Evolutionary conservation across 768 basidiomycete species (phyloP).

Genomic region (Hortiboletus flavorubellus): DNA sequence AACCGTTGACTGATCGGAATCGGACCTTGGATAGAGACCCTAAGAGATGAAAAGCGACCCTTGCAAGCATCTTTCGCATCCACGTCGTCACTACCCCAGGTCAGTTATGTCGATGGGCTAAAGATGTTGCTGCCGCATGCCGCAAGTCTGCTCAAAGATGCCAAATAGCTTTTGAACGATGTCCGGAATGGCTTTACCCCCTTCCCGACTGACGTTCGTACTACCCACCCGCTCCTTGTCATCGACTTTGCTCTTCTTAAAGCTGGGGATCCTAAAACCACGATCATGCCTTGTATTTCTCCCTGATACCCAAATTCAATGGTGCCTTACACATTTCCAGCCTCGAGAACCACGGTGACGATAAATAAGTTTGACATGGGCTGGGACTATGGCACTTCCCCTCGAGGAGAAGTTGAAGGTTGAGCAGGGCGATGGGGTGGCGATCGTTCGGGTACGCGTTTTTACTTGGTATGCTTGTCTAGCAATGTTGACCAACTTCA

Average conservation of each 20-base stretch:
- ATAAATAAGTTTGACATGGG: conserved; percentile 43
- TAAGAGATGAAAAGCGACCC: no score
- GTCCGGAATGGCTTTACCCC: conserved; percentile 36
- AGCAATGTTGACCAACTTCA: neutral
- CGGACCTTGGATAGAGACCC: no score
- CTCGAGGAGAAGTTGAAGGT: conserved; percentile 41
- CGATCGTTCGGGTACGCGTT: conserved; percentile 37
- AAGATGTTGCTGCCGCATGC: no score
- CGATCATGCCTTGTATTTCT: neutral
- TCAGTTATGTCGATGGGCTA: no score
- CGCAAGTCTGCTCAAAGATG: neutral
- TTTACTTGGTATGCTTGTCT: neutral
- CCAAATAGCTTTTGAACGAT: conserved; percentile 17
- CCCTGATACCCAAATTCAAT: neutral
- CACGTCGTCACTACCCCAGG: no score
- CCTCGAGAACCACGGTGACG: conserved; percentile 43
- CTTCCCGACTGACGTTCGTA: conserved; percentile 43
- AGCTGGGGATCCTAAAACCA: conserved; percentile 20
- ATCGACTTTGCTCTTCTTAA: conserved; percentile 42
- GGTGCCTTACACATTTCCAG: conserved; percentile 18
- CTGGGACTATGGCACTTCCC: conserved; percentile 38
- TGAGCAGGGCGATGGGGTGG: conserved; percentile 41
- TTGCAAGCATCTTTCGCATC: no score
- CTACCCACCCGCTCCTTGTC: conserved; percentile 44
- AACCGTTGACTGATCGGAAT: no score